Conservation (phyloP, 176 grass and related monocot genomes). For the bread wheat (Triticum aestivum) region IWGSC_CS_RefSeq_v2.1 NC_057806.1:529771345-529771844, state of each 20-base stretch:
- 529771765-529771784: conserved; percentile 40
- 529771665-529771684: conserved; percentile 52
- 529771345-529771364: no score
- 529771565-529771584: conserved; percentile 37
- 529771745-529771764: conserved; percentile 49
- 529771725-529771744: conserved; percentile 94
- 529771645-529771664: conserved; percentile 46
- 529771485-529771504: background rate
- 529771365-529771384: no score
- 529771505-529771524: conserved; percentile 33
- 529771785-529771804: conserved; percentile 48
- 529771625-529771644: conserved; percentile 44
- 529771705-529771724: conserved; percentile 42
- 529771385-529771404: no score
- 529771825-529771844: conserved; percentile 36
- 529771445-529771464: conserved; percentile 25
- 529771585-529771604: conserved; percentile 28
- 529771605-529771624: conserved; percentile 40
- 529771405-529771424: background rate
- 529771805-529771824: conserved; percentile 18
- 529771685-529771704: conserved; percentile 46
- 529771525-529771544: conserved; percentile 36
- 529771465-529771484: conserved; percentile 6
- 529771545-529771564: conserved; percentile 36
- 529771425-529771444: background rate